phyloP scores from a whole-genome alignment of 805 yeast genomes.

The Kuraishia hungarica region DNA sequence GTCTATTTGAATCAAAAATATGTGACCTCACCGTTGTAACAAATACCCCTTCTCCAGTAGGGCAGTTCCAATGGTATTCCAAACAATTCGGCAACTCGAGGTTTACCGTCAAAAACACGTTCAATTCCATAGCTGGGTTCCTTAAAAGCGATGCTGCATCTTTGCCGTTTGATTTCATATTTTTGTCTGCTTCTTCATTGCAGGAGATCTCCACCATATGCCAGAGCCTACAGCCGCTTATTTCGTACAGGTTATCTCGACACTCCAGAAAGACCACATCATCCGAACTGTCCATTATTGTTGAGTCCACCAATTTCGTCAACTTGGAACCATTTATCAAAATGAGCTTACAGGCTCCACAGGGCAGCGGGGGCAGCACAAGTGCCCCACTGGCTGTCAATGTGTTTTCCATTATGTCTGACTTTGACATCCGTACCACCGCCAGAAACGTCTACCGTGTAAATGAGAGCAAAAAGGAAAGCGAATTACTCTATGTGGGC shows the following conservation, averaged over 20 bases:
- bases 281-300: conserved; percentile 41
- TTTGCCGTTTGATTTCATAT: conserved; percentile 30
- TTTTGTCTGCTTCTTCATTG: conserved; percentile 38
- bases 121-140: conserved; percentile 17
- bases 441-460: conserved; percentile 25
- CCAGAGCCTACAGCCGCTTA: conserved; percentile 24
- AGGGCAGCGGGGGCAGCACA: neutral
- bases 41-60: conserved; percentile 8
- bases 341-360: conserved; percentile 24
- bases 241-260: conserved; percentile 17
- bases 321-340: conserved; percentile 63
- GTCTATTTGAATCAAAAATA: conserved; percentile 35
- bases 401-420: conserved; percentile 52
- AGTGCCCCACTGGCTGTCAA: conserved; percentile 19
- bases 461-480: conserved; percentile 28
- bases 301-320: conserved; percentile 67
- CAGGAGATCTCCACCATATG: conserved; percentile 41
- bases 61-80: conserved; percentile 21
- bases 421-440: conserved; percentile 43
- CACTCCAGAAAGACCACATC: conserved; percentile 4
- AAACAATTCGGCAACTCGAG: conserved; percentile 23
- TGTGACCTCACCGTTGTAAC: conserved; percentile 34
- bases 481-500: conserved; percentile 37
- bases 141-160: conserved; percentile 3
- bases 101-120: conserved; percentile 14